Percentiles rank a stretch among this genome's conserved stretches.
Evolutionary conservation across 371 early-diverging fungal species (phyloP).

Genomic region (Entomophthora muscae): DNA sequence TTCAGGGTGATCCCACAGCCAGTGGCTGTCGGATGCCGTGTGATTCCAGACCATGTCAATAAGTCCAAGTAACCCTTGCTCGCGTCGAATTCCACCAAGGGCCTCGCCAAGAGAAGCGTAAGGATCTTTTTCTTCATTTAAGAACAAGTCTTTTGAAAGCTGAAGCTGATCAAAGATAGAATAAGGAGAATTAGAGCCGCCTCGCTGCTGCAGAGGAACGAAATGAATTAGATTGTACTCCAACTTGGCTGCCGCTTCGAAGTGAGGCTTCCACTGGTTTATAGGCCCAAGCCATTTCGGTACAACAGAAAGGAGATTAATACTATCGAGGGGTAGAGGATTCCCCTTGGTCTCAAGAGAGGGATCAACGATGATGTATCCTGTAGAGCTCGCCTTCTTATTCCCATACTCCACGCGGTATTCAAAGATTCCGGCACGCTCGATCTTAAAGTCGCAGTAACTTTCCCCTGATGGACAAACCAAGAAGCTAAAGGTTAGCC

Average conservation of each 20-base stretch:
- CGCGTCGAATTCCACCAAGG: conserved; percentile 31
- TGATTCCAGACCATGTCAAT: conserved; percentile 98
- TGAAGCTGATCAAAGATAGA: conserved; percentile 81
- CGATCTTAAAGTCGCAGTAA: neutral
- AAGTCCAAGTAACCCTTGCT: conserved; percentile 52
- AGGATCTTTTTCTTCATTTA: conserved; percentile 19
- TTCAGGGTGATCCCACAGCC: conserved; percentile 88
- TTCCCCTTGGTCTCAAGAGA: conserved; percentile 23
- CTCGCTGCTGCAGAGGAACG: conserved; percentile 81
- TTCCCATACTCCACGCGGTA: conserved; percentile 56
- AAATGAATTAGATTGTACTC: conserved; percentile 96
- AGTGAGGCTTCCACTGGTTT: conserved; percentile 50
- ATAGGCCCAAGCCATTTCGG: conserved; percentile 92
- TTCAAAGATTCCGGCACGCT: conserved; percentile 58
- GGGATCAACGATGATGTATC: conserved; percentile 81
- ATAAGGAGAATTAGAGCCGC: conserved; percentile 86
- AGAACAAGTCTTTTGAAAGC: conserved; percentile 69
- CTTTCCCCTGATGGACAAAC: neutral
- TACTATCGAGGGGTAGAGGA: conserved; percentile 52
- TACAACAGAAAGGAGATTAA: conserved; percentile 69
- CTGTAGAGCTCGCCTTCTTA: conserved; percentile 12
- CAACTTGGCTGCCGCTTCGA: conserved; percentile 39
- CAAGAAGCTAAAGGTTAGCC: neutral
- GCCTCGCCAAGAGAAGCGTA: conserved; percentile 22
- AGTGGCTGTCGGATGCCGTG: conserved; percentile 73